These are phyloP conservation scores for Lentinula guzmanii DNA, from an alignment of 768 basidiomycete genomes.

Conservation along the genomic window DNA sequence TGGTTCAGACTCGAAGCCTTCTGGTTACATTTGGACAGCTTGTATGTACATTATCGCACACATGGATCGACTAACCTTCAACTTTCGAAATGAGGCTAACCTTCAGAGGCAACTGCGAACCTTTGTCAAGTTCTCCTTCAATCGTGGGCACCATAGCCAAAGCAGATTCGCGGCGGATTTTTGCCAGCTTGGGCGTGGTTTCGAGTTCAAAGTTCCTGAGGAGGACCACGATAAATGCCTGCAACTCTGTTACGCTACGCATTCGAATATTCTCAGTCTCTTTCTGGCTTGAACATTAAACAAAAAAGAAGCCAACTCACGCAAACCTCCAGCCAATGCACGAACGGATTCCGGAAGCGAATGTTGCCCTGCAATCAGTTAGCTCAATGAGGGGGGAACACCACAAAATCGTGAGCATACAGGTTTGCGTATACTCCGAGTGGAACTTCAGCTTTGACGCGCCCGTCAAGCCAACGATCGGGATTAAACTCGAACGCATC, in stretches of 20 bases:
- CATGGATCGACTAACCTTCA: neutral
- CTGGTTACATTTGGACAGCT: no score
- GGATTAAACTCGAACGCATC: slow-evolving; percentile 33
- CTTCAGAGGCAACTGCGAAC: slow-evolving; percentile 31
- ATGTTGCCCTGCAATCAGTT: slow-evolving; percentile 15
- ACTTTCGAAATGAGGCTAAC: slow-evolving; percentile 12
- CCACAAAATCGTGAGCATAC: slow-evolving; percentile 16
- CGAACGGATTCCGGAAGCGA: slow-evolving; percentile 17
- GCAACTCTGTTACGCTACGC: slow-evolving; percentile 40
- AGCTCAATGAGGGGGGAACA: neutral
- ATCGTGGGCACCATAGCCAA: slow-evolving; percentile 37
- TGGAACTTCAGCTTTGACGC: slow-evolving; percentile 18
- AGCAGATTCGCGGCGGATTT: slow-evolving; percentile 32
- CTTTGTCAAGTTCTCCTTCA: slow-evolving; percentile 36
- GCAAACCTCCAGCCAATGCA: slow-evolving; percentile 24
- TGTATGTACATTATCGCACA: neutral
- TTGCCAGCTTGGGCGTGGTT: slow-evolving; percentile 27
- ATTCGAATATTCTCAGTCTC: neutral
- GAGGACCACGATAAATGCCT: slow-evolving; percentile 53
- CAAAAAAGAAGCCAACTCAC: slow-evolving; percentile 9
- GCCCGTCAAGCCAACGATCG: slow-evolving; percentile 29
- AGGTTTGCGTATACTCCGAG: slow-evolving; percentile 26
- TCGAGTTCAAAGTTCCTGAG: slow-evolving; percentile 48
- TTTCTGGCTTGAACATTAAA: neutral
- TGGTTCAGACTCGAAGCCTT: neutral